These are phyloP conservation scores for Neodidymelliopsis sp. DNA, from an alignment of 2,329 filamentous ascomycete species.

Conservation along the genomic window DNA sequence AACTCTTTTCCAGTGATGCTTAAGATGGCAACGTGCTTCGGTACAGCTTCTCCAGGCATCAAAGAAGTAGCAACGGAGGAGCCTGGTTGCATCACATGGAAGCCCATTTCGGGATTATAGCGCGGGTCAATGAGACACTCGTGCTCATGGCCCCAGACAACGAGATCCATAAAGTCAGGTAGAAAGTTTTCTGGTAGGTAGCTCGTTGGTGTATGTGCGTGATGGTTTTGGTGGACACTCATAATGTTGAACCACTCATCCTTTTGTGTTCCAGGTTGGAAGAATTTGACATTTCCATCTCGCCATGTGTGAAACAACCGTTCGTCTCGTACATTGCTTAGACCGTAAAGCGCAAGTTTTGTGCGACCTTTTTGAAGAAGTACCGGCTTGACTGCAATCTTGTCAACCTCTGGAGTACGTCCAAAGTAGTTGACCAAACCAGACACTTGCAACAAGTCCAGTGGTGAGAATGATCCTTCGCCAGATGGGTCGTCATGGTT, in stretches of 20 bases:
- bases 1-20: conserved; percentile 85
- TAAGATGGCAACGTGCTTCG: conserved; percentile 89
- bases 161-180: conserved; percentile 87
- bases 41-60: conserved; percentile 84
- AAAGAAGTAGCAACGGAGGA: conserved; percentile 96
- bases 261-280: conserved; percentile 79
- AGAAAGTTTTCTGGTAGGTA: conserved; percentile 94
- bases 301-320: conserved; percentile 92
- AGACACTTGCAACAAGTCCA: conserved; percentile 89
- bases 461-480: conserved; percentile 87
- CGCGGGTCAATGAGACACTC: conserved; percentile 90
- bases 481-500: conserved; percentile 99
- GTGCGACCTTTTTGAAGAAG: conserved; percentile 92
- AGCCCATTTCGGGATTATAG: conserved; percentile 84
- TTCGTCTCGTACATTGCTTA: conserved; percentile 97
- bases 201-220: conserved; percentile 89
- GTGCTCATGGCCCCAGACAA: conserved; percentile 98
- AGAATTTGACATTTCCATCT: conserved; percentile 94
- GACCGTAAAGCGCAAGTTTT: conserved; percentile 89
- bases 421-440: conserved; percentile 97
- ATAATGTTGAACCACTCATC: conserved; percentile 96
- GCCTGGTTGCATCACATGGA: conserved; percentile 96
- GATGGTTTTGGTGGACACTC: conserved; percentile 94
- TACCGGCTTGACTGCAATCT: conserved; percentile 90
- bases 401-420: conserved; percentile 88